Percentiles rank a stretch among this genome's conserved stretches.
Conservation (phyloP, 768 basidiomycete species). For the Crucibulum laeve region DNA sequence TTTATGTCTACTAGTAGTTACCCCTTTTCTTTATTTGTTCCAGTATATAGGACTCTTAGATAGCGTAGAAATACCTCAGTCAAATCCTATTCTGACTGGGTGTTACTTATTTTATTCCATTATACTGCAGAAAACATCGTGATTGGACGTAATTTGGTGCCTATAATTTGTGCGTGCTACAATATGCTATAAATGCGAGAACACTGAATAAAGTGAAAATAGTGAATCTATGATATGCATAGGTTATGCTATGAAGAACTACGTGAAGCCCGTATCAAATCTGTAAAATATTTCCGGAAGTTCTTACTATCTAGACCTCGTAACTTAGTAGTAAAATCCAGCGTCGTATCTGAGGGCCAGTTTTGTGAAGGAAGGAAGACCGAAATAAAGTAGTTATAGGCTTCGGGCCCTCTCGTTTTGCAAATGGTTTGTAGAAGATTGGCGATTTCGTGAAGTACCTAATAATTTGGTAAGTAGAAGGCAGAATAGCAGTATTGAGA, state of each 20-base stretch:
- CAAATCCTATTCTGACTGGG: no score
- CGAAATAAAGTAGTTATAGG: conserved; percentile 71
- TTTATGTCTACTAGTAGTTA: no score
- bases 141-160: not conserved
- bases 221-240: not conserved
- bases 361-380: conserved; percentile 86
- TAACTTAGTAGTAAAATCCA: conserved; percentile 76
- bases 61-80: no score
- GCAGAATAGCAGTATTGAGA: not conserved
- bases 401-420: conserved; percentile 77
- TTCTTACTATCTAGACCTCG: conserved; percentile 68
- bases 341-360: conserved; percentile 74
- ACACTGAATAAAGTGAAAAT: conserved; percentile 2
- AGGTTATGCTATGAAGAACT: conserved; percentile 44
- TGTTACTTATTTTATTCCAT: no score
- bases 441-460: conserved; percentile 91
- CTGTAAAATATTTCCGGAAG: conserved; percentile 85
- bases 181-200: conserved; percentile 2
- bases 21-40: no score
- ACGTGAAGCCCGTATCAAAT: conserved; percentile 74
- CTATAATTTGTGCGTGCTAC: not conserved
- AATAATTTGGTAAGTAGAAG: not conserved
- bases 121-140: not conserved
- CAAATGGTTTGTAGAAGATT: conserved; percentile 77
- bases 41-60: no score